Percentiles rank a stretch among this genome's conserved stretches.
Conservation (phyloP, 2,329 filamentous ascomycete genomes). For the Onygenales sp. region DNA sequence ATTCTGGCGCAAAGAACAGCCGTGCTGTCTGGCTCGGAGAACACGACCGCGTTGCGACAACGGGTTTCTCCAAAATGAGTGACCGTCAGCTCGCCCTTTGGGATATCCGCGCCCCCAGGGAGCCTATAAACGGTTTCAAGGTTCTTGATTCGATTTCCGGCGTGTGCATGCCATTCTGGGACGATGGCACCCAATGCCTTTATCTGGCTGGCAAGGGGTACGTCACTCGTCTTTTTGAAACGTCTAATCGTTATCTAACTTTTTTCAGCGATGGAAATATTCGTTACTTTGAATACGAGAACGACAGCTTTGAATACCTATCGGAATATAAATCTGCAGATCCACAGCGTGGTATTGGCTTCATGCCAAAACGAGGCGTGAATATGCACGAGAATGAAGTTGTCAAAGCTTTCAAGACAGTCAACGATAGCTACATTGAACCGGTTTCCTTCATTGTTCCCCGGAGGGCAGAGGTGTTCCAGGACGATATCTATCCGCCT, state of each 20-base stretch:
- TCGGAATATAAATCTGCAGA: constrained; percentile 97
- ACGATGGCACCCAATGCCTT: constrained; percentile 88
- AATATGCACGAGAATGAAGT: constrained; percentile 97
- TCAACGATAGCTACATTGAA: constrained; percentile 89
- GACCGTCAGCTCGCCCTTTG: constrained; percentile 92
- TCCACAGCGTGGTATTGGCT: constrained; percentile 87
- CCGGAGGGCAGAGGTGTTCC: constrained; percentile 85
- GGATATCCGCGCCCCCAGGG: constrained; percentile 70
- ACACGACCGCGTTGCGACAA: constrained; percentile 90
- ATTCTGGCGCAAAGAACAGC: constrained; percentile 94
- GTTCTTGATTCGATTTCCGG: constrained; percentile 92
- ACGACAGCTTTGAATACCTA: constrained; percentile 96
- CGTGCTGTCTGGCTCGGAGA: constrained; percentile 95
- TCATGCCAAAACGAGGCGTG: constrained; percentile 88
- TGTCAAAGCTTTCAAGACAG: constrained; percentile 92
- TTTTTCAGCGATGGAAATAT: constrained; percentile 81
- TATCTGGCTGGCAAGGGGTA: constrained; percentile 96
- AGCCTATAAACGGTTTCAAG: constrained; percentile 83
- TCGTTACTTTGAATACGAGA: constrained; percentile 95
- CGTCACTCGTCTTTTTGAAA: constrained; percentile 10
- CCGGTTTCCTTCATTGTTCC: constrained; percentile 97
- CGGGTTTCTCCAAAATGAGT: constrained; percentile 97
- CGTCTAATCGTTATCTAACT: constrained; percentile 8
- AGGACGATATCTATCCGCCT: constrained; percentile 93
- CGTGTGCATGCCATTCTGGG: constrained; percentile 99